Conservation (phyloP, 768 basidiomycete genomes). For the Trametes gibbosa region DNA sequence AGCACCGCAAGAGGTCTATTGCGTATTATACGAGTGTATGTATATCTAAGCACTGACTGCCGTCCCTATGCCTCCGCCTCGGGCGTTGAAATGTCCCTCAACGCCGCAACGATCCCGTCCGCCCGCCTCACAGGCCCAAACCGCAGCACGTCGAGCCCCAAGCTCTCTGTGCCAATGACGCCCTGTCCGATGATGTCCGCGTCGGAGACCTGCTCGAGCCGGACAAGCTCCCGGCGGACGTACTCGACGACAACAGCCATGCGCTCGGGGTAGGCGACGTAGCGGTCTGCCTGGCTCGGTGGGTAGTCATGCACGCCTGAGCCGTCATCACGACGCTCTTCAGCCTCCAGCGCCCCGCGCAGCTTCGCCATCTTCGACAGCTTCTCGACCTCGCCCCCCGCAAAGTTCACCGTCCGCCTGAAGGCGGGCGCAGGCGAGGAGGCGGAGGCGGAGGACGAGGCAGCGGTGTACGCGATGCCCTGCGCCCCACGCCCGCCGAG, state of each 20-base stretch:
- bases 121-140: constrained; percentile 28
- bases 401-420: constrained; percentile 67
- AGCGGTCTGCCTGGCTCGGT: constrained; percentile 57
- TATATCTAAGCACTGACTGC: background rate
- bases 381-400: constrained; percentile 61
- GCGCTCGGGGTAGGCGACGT: constrained; percentile 70
- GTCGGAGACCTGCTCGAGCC: constrained; percentile 60
- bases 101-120: background rate
- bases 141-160: constrained; percentile 29
- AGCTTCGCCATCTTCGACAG: constrained; percentile 26
- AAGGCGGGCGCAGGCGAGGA: constrained; percentile 34
- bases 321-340: constrained; percentile 61
- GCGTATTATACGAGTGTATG: constrained; percentile 6
- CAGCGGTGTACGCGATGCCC: constrained; percentile 47
- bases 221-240: constrained; percentile 64
- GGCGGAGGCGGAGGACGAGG: constrained; percentile 32
- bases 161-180: constrained; percentile 33
- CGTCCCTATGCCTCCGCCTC: background rate
- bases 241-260: constrained; percentile 71
- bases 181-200: constrained; percentile 34
- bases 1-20: no score
- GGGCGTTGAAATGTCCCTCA: background rate
- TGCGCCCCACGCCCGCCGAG: constrained; percentile 81
- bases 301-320: constrained; percentile 73
- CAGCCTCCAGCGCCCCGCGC: constrained; percentile 41